Percentiles rank a stretch among this genome's conserved stretches.
These are phyloP conservation scores for Crotalaria pallida DNA, from an alignment of 306 rosid genomes.

Conservation along the genomic window DNA sequence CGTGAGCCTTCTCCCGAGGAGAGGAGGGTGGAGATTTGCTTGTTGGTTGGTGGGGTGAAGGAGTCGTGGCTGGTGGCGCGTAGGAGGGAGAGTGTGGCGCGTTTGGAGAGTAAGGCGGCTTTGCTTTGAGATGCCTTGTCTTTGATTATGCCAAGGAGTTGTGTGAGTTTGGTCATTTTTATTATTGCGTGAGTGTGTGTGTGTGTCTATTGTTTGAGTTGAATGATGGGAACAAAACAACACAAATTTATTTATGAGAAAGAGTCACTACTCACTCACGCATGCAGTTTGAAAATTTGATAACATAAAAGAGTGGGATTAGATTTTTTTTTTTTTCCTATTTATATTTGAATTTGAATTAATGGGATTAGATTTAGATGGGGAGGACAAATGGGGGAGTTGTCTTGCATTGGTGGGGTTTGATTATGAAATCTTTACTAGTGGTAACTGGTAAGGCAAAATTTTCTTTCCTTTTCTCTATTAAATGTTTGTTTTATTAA, in stretches of 20 bases:
- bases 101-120: constrained; percentile 58
- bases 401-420: neutral
- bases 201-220: neutral
- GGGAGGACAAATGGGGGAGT: too few relatives aligned
- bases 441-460: neutral
- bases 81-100: constrained; percentile 42
- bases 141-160: constrained; percentile 59
- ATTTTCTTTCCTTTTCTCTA: too few relatives aligned
- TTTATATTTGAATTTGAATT: too few relatives aligned
- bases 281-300: neutral
- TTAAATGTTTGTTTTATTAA: too few relatives aligned
- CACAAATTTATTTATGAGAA: neutral
- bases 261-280: neutral
- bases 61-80: constrained; percentile 81
- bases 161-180: constrained; percentile 30
- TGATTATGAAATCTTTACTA: neutral
- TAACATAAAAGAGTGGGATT: too few relatives aligned
- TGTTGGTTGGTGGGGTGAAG: constrained; percentile 45
- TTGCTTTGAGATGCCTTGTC: constrained; percentile 84
- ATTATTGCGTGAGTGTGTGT: neutral
- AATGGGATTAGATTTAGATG: too few relatives aligned
- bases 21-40: constrained; percentile 51
- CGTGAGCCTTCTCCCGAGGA: constrained; percentile 68
- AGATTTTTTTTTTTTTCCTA: too few relatives aligned
- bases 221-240: too few relatives aligned